Conservation (phyloP, 1,284 basidiomycete genomes). For the Nidula niveotomentosa region DNA sequence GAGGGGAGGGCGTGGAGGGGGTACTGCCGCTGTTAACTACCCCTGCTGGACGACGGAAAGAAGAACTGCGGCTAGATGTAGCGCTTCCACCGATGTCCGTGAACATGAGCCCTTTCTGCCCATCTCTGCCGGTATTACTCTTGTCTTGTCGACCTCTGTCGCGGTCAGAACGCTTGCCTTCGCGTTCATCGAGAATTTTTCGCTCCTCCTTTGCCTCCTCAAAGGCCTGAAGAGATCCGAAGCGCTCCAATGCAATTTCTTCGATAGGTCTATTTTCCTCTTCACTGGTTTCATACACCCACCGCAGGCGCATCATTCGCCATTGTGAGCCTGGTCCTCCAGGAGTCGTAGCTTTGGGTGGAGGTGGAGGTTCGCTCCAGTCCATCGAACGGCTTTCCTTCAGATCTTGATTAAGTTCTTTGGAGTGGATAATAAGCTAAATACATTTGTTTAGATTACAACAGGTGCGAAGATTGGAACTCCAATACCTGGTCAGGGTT, state of each 20-base stretch:
- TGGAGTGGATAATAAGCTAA: constrained; percentile 63
- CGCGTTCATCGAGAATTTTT: constrained; percentile 80
- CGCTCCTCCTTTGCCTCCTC: constrained; percentile 88
- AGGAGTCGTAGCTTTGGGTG: constrained; percentile 58
- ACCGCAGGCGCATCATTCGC: constrained; percentile 96
- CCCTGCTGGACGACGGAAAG: constrained; percentile 78
- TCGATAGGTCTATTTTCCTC: constrained; percentile 79
- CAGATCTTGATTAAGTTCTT: constrained; percentile 83
- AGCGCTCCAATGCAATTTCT: constrained; percentile 87
- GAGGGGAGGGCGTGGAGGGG: constrained; percentile 59
- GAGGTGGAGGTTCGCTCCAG: constrained; percentile 50
- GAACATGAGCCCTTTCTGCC: constrained; percentile 68
- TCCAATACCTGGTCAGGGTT: constrained; percentile 67
- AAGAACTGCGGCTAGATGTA: constrained; percentile 72
- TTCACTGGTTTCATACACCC: constrained; percentile 87
- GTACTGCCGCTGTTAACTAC: constrained; percentile 41
- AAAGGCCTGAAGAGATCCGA: constrained; percentile 83
- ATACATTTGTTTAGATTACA: not conserved
- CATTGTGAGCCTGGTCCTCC: constrained; percentile 93
- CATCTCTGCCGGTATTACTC: constrained; percentile 23
- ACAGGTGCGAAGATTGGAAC: not conserved
- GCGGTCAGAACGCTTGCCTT: constrained; percentile 46
- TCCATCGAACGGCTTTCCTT: constrained; percentile 59
- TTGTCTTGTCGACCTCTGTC: constrained; percentile 32
- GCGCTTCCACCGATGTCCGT: constrained; percentile 60